phyloP scores from a whole-genome alignment of 805 yeast species.

The Ogataea thermomethanolica region DNA sequence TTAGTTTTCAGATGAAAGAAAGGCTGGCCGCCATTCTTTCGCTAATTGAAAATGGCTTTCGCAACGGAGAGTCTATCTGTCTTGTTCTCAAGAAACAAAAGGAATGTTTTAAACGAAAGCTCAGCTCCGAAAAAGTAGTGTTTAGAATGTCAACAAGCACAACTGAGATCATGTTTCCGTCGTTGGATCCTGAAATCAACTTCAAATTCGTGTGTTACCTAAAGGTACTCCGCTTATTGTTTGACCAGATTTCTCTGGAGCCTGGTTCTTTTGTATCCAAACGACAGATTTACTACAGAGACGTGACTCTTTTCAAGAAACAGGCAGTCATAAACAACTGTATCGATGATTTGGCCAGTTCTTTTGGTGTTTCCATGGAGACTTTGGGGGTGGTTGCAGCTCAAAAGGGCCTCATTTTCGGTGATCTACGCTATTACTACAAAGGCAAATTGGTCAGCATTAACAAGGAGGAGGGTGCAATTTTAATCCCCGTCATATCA shows the following conservation, averaged over 20 bases:
- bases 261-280: conserved; percentile 35
- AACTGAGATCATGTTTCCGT: conserved; percentile 21
- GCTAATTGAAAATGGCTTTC: conserved; percentile 28
- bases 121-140: conserved; percentile 1
- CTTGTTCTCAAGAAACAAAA: conserved; percentile 15
- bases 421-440: conserved; percentile 29
- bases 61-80: conserved; percentile 23
- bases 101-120: conserved; percentile 8
- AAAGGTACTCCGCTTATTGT: conserved; percentile 21
- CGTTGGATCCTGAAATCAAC: conserved; percentile 14
- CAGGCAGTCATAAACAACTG: conserved; percentile 42
- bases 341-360: conserved; percentile 36
- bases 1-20: conserved; percentile 13
- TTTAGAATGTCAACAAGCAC: conserved; percentile 4
- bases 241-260: conserved; percentile 9
- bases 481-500: conserved; percentile 40
- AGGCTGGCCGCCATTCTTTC: conserved; percentile 15
- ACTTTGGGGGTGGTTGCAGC: conserved; percentile 46
- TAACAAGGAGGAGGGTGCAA: conserved; percentile 15
- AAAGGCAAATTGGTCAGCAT: conserved; percentile 14
- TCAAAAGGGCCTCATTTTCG: conserved; percentile 55
- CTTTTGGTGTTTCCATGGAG: conserved; percentile 37
- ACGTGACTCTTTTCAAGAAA: conserved; percentile 46
- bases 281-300: conserved; percentile 58
- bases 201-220: conserved; percentile 23